Base-by-base conservation (phyloP, 164 flowering plant genomes). In the Magnolia kwangsiensis region DNA sequence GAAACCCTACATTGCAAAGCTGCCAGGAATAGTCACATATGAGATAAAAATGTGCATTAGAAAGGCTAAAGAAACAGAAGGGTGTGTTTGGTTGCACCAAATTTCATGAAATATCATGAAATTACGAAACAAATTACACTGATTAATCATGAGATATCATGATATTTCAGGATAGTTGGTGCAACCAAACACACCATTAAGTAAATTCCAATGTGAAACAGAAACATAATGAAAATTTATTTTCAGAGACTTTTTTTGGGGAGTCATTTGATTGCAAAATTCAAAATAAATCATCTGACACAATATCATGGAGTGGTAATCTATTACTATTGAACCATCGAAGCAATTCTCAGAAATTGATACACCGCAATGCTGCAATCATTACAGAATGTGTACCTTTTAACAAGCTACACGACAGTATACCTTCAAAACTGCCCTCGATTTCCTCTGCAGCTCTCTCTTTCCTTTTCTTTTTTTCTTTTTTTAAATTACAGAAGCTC, bases 351-450 rank as follows among this genome's bases (percentile, higher is more conserved):
- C 72, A 80, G 75, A 76, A 78, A 63, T 74, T 78, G 76, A 82
- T 77, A 77, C 79, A 80, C 78, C 72, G 71, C 83, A 79, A 67
- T 72, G 58, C 67, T 75, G 80, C 76, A 58, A 78, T 74, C 66
- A 73, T 66, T 79, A 78, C 76, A 79, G 78, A 73, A 78, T 20
- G 49, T 73, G 51, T 70, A 76, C 78, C 78, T 78, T 37, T 72
- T 55, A 82, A 51, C 75, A 78, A 84, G 85, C 89, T 86, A 91
- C 86, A 87, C 80, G 84, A 83, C 84, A 84, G 87, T 88, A 86
- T 87, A 84, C 85, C 91, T 86, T 88, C 97, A 94, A 93, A 91
- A 90, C 87, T 91, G 86, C 85, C 81, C 86, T 78, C 81, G 80
- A 80, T 81, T 87, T 81, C 82, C 85, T 80, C 80, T 73, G 79